These are phyloP conservation scores for Pseudocercospora fuligena DNA, from an alignment of 2,329 filamentous ascomycete genomes.

Conservation along the genomic window DNA sequence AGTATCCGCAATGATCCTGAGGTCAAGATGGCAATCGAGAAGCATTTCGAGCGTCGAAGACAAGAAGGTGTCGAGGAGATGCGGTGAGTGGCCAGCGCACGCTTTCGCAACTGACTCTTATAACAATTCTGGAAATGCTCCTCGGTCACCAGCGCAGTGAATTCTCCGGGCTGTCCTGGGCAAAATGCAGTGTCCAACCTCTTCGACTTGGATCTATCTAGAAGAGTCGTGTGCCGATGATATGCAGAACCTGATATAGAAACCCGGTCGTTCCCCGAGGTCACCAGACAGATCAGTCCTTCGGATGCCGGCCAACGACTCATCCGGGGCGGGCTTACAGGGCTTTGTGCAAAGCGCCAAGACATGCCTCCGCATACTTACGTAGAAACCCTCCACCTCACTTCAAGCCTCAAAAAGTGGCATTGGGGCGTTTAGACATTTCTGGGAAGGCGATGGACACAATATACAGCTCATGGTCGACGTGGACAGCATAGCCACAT, in stretches of 20 bases:
- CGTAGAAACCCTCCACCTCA: not conserved
- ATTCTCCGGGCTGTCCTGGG: too few species aligned
- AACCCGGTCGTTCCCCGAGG: not conserved
- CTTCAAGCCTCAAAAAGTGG: not conserved
- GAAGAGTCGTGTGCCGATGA: not conserved
- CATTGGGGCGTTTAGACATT: not conserved
- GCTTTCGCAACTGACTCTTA: too few species aligned
- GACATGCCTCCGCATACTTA: not conserved
- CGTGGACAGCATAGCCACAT: not conserved
- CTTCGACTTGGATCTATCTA: not conserved
- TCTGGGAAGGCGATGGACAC: not conserved
- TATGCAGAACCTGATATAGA: not conserved
- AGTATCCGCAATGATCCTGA: constrained; percentile 79
- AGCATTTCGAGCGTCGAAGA: constrained; percentile 60
- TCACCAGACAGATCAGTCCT: not conserved
- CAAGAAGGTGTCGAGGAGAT: constrained; percentile 9
- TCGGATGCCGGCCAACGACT: not conserved
- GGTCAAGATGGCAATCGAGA: constrained; percentile 78
- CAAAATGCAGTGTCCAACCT: not conserved
- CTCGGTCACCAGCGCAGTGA: too few species aligned
- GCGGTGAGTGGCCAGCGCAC: not conserved
- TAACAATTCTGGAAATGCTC: too few species aligned
- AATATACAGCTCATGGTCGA: not conserved
- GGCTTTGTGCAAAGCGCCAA: not conserved
- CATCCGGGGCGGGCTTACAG: not conserved